These are phyloP conservation scores for Viola odorata DNA, from an alignment of 345 rosid genomes.

Conservation along the genomic window DNA sequence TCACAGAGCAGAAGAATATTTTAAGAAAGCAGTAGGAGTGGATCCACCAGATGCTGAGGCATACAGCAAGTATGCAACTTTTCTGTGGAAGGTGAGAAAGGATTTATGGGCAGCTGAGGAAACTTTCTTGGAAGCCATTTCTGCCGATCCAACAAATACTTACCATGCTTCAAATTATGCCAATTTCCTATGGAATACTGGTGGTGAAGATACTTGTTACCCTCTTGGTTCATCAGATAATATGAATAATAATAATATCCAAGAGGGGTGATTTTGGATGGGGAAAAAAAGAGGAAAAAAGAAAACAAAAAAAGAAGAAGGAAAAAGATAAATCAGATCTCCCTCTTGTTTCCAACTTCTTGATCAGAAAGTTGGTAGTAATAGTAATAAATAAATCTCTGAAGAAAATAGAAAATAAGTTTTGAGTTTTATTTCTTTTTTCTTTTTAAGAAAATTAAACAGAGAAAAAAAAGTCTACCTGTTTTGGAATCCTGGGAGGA, in stretches of 20 bases:
- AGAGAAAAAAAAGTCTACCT: neutral
- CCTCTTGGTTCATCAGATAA: conserved; percentile 42
- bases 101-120: conserved; percentile 98
- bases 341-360: neutral
- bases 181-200: conserved; percentile 89
- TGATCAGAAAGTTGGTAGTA: neutral
- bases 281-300: neutral
- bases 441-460: neutral
- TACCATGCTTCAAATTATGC: conserved; percentile 75
- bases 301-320: no score
- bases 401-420: no score
- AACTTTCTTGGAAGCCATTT: conserved; percentile 74
- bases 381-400: neutral
- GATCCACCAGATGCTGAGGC: conserved; percentile 79
- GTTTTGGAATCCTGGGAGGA: neutral
- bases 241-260: conserved; percentile 3
- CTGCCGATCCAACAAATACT: conserved; percentile 70
- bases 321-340: no score
- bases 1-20: conserved; percentile 79
- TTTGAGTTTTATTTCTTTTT: no score
- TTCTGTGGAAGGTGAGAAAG: conserved; percentile 69
- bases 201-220: conserved; percentile 92
- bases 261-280: conserved; percentile 17
- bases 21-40: conserved; percentile 57
- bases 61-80: conserved; percentile 66